Conservation (phyloP, 75 land plant genomes). For the Cryptomeria japonica region DNA sequence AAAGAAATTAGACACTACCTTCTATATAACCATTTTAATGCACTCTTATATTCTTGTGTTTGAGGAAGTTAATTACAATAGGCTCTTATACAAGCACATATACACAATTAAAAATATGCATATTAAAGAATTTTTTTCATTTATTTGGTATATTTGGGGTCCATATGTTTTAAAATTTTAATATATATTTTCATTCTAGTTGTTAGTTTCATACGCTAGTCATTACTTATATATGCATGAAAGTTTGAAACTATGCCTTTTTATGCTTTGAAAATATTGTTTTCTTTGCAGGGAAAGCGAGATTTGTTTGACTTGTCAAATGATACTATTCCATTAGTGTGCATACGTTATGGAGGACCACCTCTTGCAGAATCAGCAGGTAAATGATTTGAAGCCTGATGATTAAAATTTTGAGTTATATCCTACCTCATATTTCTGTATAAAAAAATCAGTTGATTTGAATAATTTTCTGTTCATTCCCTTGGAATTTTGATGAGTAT, state of each 20-base stretch:
- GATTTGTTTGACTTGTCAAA: neutral
- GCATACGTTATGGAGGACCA: slow-evolving; percentile 13
- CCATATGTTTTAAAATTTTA: neutral
- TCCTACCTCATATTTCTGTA: neutral
- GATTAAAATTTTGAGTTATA: neutral
- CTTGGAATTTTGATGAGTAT: neutral
- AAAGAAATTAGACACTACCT: no score
- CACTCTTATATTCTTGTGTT: no score
- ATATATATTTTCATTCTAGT: neutral
- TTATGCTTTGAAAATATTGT: neutral
- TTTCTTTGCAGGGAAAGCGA: neutral
- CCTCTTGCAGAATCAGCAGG: slow-evolving; percentile 12
- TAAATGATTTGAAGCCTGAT: neutral
- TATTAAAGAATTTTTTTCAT: no score
- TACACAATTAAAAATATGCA: no score
- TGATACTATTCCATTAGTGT: slow-evolving; percentile 4
- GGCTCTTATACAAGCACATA: no score
- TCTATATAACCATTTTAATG: no score
- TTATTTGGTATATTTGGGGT: neutral
- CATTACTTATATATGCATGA: neutral
- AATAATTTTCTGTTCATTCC: neutral
- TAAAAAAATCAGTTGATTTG: neutral
- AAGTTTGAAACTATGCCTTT: neutral
- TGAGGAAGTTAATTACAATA: no score
- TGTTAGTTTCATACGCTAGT: neutral